These are phyloP conservation scores for Evernia prunastri DNA, from an alignment of 495 filamentous ascomycete genomes.

Conservation along the genomic window DNA sequence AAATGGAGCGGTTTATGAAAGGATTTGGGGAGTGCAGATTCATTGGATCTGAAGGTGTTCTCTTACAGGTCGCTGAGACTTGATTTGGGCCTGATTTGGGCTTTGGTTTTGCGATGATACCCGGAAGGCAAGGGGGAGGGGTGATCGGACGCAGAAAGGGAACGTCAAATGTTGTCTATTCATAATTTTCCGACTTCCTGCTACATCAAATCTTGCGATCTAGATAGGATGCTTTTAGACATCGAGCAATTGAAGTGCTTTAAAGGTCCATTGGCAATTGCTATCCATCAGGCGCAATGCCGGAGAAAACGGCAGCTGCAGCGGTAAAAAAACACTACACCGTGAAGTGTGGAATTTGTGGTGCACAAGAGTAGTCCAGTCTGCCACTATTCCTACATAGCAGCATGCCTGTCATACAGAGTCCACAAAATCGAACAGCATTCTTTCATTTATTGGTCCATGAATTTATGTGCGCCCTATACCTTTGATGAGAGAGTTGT, in stretches of 20 bases:
- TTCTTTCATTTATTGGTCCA: too few species aligned
- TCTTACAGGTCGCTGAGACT: constrained; percentile 19
- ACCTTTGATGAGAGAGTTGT: too few species aligned
- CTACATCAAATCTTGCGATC: background rate
- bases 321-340: too few species aligned
- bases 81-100: constrained; percentile 5
- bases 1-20: constrained; percentile 8
- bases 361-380: too few species aligned
- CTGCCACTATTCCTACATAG: background rate
- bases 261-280: background rate
- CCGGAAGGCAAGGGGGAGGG: constrained; percentile 1
- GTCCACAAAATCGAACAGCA: too few species aligned
- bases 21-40: constrained; percentile 22
- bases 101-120: constrained; percentile 14
- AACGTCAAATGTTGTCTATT: background rate
- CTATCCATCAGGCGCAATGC: background rate
- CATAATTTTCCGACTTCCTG: background rate
- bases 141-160: background rate
- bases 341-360: background rate
- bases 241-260: background rate
- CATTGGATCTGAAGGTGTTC: constrained; percentile 21
- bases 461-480: too few species aligned
- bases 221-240: background rate
- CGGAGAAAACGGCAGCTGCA: too few species aligned
- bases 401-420: background rate